A percentile compares a stretch with the other conserved stretches of the same genome.
These are phyloP conservation scores for Arachis hypogaea DNA, from an alignment of 306 rosid genomes.

Conservation along the genomic window DNA sequence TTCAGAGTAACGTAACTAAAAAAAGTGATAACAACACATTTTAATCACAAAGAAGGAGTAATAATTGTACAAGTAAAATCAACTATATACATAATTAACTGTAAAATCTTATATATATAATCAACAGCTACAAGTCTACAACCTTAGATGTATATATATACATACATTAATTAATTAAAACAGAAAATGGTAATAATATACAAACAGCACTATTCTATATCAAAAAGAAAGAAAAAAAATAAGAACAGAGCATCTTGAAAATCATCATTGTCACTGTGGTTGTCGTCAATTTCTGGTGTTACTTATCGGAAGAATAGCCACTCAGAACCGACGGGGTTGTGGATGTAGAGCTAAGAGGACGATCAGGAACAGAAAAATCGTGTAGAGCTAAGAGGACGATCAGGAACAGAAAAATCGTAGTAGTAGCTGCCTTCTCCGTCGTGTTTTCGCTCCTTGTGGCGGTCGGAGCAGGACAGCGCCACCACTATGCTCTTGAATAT, in stretches of 20 bases:
- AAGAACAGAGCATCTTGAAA: too few relatives aligned
- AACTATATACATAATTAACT: slow-evolving; percentile 6
- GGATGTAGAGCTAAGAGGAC: too few relatives aligned
- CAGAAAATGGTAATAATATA: too few relatives aligned
- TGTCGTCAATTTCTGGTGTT: neutral
- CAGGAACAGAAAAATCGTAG: neutral
- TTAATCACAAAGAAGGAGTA: too few relatives aligned
- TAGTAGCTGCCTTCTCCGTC: neutral
- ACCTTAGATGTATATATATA: neutral
- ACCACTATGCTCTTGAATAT: slow-evolving; percentile 42
- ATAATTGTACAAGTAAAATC: too few relatives aligned
- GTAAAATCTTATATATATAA: neutral
- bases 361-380: neutral
- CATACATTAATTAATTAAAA: neutral
- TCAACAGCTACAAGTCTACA: neutral
- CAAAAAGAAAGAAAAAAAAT: too few relatives aligned
- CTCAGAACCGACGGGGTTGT: slow-evolving; percentile 5
- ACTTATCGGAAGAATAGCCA: slow-evolving; percentile 25
- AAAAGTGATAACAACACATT: too few relatives aligned
- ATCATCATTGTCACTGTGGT: too few relatives aligned
- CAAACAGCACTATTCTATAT: too few relatives aligned
- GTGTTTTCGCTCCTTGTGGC: neutral
- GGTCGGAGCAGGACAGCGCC: slow-evolving; percentile 12
- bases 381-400: too few relatives aligned
- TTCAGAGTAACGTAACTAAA: neutral